Evolutionary conservation across 1,284 basidiomycete species (phyloP), one percentile per base, ranked within the genome.

Genomic region (Microbotryum intermedium): DNA sequence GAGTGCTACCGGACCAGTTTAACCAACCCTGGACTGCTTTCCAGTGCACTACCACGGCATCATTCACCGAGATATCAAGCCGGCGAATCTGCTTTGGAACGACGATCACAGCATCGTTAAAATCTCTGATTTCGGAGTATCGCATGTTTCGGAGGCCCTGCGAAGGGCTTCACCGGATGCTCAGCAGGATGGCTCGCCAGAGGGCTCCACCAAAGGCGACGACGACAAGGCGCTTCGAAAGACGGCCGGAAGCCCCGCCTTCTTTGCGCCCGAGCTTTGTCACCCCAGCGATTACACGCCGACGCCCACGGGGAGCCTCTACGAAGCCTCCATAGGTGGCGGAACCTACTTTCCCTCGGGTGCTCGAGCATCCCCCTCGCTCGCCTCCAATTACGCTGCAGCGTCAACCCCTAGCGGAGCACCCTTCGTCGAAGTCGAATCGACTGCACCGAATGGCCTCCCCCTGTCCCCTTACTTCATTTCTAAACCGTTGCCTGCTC

Each of bases 41-140:
- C 5, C 70, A 93, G 90, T 98, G 7, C 94, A 98, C 74, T 84
- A 88, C 71, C 90, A 97, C 73, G 94, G 94, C 43, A 97, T 99
- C 75, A 97, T 98, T 55, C 95, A 99, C 76, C 89, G 95, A 60
- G 95, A 99, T 76, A 97, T 98, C 79, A 98, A 98, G 75, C 95
- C 95, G 13, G 91, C 90, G 60, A 99, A 99, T 74, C 83, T 99
- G 42, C 82, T 99, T 20, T 91, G 88, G 84, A 87, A 88, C 20
- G 80, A 81, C 42, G 86, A 91, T 75, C 67, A 69, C 49, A 80
- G 81, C 60, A 84, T 82, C 59, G 92, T 97, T 77, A 99, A 99
- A 77, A 98, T 99, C 65, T 91, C 88, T 25, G 90, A 94, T 77
- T 98, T 99, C 76, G 94, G 95, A 58, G 92, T 95, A 58, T 93